Base-by-base conservation (phyloP, 106 monocot genomes). In the Vanilla planifolia region DNA sequence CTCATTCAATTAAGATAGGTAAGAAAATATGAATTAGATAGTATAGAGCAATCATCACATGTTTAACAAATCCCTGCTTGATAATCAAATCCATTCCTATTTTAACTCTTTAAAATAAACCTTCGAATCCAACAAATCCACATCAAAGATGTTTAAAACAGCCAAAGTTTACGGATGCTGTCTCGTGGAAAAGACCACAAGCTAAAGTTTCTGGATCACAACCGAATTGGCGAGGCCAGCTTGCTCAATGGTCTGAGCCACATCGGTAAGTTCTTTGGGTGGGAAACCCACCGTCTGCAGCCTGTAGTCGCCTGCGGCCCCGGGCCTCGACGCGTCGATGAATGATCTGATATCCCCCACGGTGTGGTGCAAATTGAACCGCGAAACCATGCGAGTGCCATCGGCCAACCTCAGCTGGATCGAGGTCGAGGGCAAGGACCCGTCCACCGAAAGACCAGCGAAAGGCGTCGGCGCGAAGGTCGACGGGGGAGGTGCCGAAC, bases 161-260 rank as follows among this genome's bases (percentile, higher is more conserved):
- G n/a, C n/a, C n/a, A n/a, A n/a, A n/a, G n/a, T n/a, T n/a, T n/a
- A n/a, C n/a, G n/a, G n/a, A n/a, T n/a, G n/a, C n/a, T n/a, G n/a
- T n/a, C n/a, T n/a, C n/a, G n/a, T n/a, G n/a, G n/a, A n/a, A n/a
- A n/a, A n/a, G n/a, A n/a, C n/a, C n/a, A n/a, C n/a, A 8, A 29
- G 36, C 73, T 85, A 94, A n/a, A 73, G 45, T 47, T 69, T 86
- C 69, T 90, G 95, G 64, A 90, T 90, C 19, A 95, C 74, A 36
- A 95, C 95, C 3, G 90, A 95, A 69, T 86, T 90, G 61, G 86
- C 80, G 22, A 95, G 70, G 33, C 90, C 90, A 2, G 80, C 90
- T 70, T 90, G 71, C 40, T 77, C 80, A 10, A 95, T 90, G 2
- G 86, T 86, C 64, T 66, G 73, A 21, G 61, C 28, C 0, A 17